Evolutionary conservation across 1,284 basidiomycete genomes (phyloP).

Genomic region (Leccinum fuscescens): DNA sequence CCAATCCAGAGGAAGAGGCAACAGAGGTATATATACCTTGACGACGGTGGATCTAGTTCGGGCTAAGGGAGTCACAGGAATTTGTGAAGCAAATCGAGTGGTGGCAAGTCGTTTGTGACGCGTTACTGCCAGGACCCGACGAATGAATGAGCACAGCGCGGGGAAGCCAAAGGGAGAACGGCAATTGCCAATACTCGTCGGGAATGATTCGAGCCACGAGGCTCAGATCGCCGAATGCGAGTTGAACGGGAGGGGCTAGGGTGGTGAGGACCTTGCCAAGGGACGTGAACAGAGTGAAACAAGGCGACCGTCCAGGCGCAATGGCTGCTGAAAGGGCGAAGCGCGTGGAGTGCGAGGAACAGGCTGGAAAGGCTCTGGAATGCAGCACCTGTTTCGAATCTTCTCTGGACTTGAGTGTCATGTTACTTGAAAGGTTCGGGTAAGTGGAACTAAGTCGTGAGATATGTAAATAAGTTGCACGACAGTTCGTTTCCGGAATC

Average conservation of each 20-base stretch:
- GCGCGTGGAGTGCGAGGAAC: conserved; percentile 4
- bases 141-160: conserved; percentile 7
- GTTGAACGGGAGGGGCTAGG: not conserved
- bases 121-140: conserved; percentile 5
- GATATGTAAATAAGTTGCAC: conserved; percentile 2
- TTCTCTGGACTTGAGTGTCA: conserved; percentile 11
- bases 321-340: conserved; percentile 1
- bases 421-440: conserved; percentile 6
- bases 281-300: conserved; percentile 11
- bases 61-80: not conserved
- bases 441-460: conserved; percentile 15
- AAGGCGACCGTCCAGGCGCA: not conserved
- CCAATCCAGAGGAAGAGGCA: conserved; percentile 1
- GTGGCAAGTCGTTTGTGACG: conserved; percentile 7
- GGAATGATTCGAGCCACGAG: conserved; percentile 12
- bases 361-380: not conserved
- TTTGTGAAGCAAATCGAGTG: not conserved
- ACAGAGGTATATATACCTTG: conserved; percentile 18
- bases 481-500: conserved; percentile 8
- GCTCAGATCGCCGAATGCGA: conserved; percentile 6
- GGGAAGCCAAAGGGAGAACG: conserved; percentile 7
- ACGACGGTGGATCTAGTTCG: not conserved
- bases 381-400: conserved; percentile 1
- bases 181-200: not conserved
- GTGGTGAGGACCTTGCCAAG: not conserved